A percentile compares a stretch with the other conserved stretches of the same genome.
These are phyloP conservation scores for Colletotrichum lupini DNA, from an alignment of 2,329 filamentous ascomycete genomes.

Conservation along the genomic window DNA sequence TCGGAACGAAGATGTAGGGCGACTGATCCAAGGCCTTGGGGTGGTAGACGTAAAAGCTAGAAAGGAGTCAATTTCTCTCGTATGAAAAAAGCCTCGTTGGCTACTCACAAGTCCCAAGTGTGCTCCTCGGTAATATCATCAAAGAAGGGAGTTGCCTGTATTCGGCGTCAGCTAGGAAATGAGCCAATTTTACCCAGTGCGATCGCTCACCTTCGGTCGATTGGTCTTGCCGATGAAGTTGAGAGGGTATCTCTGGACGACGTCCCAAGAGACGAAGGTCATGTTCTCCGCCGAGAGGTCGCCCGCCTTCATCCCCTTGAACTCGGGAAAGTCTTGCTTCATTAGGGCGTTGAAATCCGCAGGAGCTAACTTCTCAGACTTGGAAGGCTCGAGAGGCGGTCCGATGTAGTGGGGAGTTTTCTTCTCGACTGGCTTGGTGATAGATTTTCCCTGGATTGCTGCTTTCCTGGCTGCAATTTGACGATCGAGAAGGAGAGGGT, in stretches of 20 bases:
- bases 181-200: background rate
- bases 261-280: conserved; percentile 61
- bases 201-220: conserved; percentile 54
- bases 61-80: background rate
- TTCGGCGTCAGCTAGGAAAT: conserved; percentile 23
- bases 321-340: conserved; percentile 25
- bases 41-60: conserved; percentile 75
- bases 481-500: conserved; percentile 19
- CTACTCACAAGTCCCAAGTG: conserved; percentile 81
- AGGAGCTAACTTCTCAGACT: conserved; percentile 13
- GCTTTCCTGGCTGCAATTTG: conserved; percentile 16
- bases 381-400: conserved; percentile 14
- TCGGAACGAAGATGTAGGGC: conserved; percentile 75
- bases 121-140: conserved; percentile 67
- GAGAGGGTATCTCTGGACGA: conserved; percentile 68
- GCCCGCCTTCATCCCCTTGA: conserved; percentile 18
- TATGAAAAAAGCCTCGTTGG: background rate
- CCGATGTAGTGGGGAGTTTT: background rate
- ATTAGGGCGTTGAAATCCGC: conserved; percentile 20
- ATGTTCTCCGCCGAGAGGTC: conserved; percentile 41
- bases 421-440: background rate
- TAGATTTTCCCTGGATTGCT: conserved; percentile 1
- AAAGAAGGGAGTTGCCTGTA: conserved; percentile 63
- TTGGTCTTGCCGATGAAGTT: conserved; percentile 67
- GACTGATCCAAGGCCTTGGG: conserved; percentile 56